A percentile compares a stretch with the other conserved stretches of the same genome.
Conservation (phyloP, 176 grass and related monocot species). For the Musa itinerans region DNA sequence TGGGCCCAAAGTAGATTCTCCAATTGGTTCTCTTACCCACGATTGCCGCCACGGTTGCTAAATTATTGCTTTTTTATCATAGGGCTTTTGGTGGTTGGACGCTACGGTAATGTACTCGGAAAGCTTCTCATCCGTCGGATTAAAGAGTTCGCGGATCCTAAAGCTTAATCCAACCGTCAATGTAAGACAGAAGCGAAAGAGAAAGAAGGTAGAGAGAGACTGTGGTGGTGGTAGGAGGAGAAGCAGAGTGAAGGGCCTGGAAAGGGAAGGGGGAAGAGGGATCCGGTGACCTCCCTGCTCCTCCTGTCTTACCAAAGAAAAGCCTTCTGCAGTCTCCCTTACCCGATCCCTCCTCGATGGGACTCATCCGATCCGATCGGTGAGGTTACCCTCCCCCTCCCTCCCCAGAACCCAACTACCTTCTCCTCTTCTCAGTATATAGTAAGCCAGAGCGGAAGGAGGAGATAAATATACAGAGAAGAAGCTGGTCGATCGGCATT, state of each 20-base stretch:
- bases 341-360: neutral
- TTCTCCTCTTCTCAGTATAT: neutral
- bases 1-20: no score
- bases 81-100: neutral
- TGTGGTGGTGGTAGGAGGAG: neutral
- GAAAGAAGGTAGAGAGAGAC: neutral
- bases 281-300: neutral
- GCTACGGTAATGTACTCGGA: neutral
- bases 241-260: neutral
- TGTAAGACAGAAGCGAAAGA: neutral
- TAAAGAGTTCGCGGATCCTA: neutral
- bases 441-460: neutral
- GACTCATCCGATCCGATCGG: neutral
- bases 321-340: neutral
- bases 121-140: neutral
- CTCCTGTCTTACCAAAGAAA: neutral
- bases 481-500: neutral
- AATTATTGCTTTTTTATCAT: no score
- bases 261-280: neutral
- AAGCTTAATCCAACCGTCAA: neutral
- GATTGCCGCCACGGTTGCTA: no score
- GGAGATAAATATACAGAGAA: neutral
- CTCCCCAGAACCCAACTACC: neutral
- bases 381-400: neutral
- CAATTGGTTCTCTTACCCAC: no score